Conservation (phyloP, 2,329 filamentous ascomycete species). For the Xylaria sp. region DNA sequence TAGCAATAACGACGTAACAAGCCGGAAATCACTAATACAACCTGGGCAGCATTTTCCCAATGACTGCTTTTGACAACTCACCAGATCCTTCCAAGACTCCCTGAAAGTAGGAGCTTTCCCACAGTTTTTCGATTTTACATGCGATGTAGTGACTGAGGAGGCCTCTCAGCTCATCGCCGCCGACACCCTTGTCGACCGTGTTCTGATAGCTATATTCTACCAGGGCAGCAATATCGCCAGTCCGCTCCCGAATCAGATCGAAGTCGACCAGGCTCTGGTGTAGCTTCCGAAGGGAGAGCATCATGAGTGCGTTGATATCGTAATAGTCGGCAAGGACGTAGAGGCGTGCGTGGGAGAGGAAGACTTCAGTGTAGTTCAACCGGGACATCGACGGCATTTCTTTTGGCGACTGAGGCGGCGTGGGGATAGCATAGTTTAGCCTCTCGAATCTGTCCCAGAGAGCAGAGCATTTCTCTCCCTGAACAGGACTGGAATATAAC, state of each 20-base stretch:
- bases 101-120: slow-evolving; percentile 16
- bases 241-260: slow-evolving; percentile 32
- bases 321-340: slow-evolving; percentile 46
- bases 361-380: slow-evolving; percentile 30
- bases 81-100: slow-evolving; percentile 15
- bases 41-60: slow-evolving; percentile 14
- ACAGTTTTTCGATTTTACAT: slow-evolving; percentile 19
- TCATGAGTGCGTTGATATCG: slow-evolving; percentile 37
- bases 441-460: neutral
- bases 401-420: slow-evolving; percentile 1
- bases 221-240: slow-evolving; percentile 36
- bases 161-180: slow-evolving; percentile 13
- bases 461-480: neutral
- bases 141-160: slow-evolving; percentile 19
- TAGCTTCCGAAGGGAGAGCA: slow-evolving; percentile 38
- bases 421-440: neutral
- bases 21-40: slow-evolving; percentile 1
- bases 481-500: too few species aligned
- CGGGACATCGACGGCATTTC: slow-evolving; percentile 7
- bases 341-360: slow-evolving; percentile 43
- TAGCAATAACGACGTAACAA: too few species aligned
- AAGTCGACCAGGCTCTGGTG: slow-evolving; percentile 36
- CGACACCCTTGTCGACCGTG: slow-evolving; percentile 22
- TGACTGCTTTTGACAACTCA: slow-evolving; percentile 13
- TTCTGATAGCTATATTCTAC: slow-evolving; percentile 41